Percentiles rank a stretch among this genome's conserved stretches.
These are phyloP conservation scores for Plasmodium knowlesi DNA, from an alignment of 169 alveolate genomes.

Conservation along the genomic window DNA sequence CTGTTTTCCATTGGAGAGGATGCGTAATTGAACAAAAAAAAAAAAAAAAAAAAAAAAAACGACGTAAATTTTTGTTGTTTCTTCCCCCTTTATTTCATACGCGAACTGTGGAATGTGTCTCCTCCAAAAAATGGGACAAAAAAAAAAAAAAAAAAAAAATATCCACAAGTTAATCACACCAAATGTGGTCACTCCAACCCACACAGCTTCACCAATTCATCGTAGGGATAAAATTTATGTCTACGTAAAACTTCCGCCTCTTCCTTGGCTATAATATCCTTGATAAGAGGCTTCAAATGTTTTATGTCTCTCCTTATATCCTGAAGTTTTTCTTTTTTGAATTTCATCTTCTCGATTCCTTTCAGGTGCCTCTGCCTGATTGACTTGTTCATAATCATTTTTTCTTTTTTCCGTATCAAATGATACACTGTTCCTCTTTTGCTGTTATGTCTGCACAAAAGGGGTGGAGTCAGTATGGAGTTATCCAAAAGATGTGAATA, in stretches of 20 bases:
- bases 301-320: background rate
- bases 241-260: slow-evolving; percentile 5
- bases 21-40: background rate
- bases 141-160: background rate
- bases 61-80: background rate
- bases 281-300: slow-evolving; percentile 14
- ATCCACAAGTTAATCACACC: background rate
- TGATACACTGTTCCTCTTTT: slow-evolving; percentile 58
- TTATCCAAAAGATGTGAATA: background rate
- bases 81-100: background rate
- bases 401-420: slow-evolving; percentile 33
- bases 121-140: background rate
- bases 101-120: background rate
- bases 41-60: background rate
- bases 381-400: slow-evolving; percentile 8
- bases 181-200: background rate
- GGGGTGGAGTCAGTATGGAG: background rate
- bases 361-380: slow-evolving; percentile 35
- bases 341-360: slow-evolving; percentile 1
- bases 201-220: slow-evolving; percentile 26
- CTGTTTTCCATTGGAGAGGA: background rate
- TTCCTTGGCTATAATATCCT: slow-evolving; percentile 24
- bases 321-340: slow-evolving; percentile 1
- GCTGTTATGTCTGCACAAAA: slow-evolving; percentile 26
- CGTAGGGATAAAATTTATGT: slow-evolving; percentile 36